Percentiles rank a stretch among this genome's conserved stretches.
Evolutionary conservation across 805 yeast species (phyloP).

Genomic region (Scheffersomyces spartinae): DNA sequence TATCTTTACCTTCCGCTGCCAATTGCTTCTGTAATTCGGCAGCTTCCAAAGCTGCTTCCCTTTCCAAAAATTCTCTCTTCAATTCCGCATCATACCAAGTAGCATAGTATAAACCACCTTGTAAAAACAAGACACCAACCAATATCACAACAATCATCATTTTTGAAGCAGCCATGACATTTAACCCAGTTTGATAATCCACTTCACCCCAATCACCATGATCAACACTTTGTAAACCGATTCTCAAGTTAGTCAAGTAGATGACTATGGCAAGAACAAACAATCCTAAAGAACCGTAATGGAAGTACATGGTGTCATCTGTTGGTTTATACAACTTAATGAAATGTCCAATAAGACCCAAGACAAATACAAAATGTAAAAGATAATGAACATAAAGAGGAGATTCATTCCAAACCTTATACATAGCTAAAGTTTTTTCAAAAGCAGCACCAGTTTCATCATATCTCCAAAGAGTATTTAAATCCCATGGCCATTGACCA

Average conservation of each 20-base stretch:
- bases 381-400: slow-evolving; percentile 49
- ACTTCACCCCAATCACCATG: slow-evolving; percentile 91
- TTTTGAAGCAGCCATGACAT: slow-evolving; percentile 85
- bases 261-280: slow-evolving; percentile 63
- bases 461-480: slow-evolving; percentile 58
- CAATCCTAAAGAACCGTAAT: slow-evolving; percentile 75
- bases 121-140: slow-evolving; percentile 72
- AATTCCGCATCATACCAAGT: slow-evolving; percentile 40
- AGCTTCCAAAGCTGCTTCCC: slow-evolving; percentile 13
- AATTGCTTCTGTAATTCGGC: no score
- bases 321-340: slow-evolving; percentile 80
- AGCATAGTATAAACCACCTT: slow-evolving; percentile 84
- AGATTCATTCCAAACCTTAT: slow-evolving; percentile 57
- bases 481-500: slow-evolving; percentile 76
- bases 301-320: slow-evolving; percentile 77
- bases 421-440: slow-evolving; percentile 57
- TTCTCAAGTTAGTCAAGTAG: slow-evolving; percentile 75
- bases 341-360: slow-evolving; percentile 65
- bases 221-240: slow-evolving; percentile 62
- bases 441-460: slow-evolving; percentile 38
- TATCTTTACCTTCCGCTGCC: no score
- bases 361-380: slow-evolving; percentile 45
- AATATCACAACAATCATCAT: slow-evolving; percentile 61
- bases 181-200: slow-evolving; percentile 71
- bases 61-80: slow-evolving; percentile 18